Percentiles rank a stretch among this genome's conserved stretches.
Evolutionary conservation across 2,329 filamentous ascomycete species (phyloP).

Genomic region (Epichloe gansuensis): DNA sequence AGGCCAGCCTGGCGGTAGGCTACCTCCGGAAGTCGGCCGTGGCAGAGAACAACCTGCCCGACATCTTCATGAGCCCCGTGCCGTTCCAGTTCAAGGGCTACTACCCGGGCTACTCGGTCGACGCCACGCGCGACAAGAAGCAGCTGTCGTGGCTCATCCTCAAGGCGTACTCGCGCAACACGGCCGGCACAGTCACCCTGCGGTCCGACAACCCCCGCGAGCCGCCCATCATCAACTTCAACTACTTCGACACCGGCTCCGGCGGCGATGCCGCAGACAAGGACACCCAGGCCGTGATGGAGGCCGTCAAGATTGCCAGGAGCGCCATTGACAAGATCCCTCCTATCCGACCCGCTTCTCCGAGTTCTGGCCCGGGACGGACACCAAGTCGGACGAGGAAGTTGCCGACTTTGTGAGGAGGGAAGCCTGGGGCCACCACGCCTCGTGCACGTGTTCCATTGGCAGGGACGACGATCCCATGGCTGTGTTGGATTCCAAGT

Average conservation of each 20-base stretch:
- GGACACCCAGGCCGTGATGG: slow-evolving; percentile 30
- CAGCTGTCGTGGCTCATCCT: not conserved
- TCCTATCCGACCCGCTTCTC: slow-evolving; percentile 33
- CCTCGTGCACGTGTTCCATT: slow-evolving; percentile 42
- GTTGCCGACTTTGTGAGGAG: slow-evolving; percentile 30
- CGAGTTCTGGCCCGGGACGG: slow-evolving; percentile 7
- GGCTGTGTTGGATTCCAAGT: slow-evolving; percentile 42
- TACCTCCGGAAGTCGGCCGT: not conserved
- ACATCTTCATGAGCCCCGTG: not conserved
- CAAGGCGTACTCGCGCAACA: not conserved
- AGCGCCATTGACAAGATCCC: slow-evolving; percentile 45
- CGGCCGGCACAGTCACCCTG: slow-evolving; percentile 45
- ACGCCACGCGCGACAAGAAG: not conserved
- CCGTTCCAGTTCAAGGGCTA: not conserved
- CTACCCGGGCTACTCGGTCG: not conserved
- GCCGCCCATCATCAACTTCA: no score
- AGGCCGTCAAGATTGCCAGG: slow-evolving; percentile 16
- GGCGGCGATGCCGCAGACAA: slow-evolving; percentile 14
- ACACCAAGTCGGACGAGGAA: slow-evolving; percentile 3
- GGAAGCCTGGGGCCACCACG: slow-evolving; percentile 45
- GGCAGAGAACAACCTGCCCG: not conserved
- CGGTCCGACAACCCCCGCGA: slow-evolving; percentile 28
- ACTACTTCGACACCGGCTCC: no score
- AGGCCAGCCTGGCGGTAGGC: not conserved
- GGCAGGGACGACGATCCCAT: slow-evolving; percentile 38